A percentile compares a stretch with the other conserved stretches of the same genome.
These are phyloP conservation scores for Eurotiales sp. DNA, from an alignment of 2,329 filamentous ascomycete species.

Conservation along the genomic window DNA sequence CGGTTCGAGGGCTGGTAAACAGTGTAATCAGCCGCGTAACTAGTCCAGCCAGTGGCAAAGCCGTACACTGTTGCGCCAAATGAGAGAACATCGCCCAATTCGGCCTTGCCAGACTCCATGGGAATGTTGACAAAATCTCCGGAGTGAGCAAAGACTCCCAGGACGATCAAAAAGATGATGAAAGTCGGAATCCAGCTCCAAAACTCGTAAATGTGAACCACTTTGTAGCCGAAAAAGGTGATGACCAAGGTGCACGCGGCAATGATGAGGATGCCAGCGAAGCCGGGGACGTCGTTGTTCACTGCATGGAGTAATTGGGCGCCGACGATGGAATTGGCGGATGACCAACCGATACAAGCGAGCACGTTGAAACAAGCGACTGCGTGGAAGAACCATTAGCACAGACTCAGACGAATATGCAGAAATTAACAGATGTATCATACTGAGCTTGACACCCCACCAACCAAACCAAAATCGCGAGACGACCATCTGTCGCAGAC, in stretches of 20 bases:
- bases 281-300: slow-evolving; percentile 65
- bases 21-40: slow-evolving; percentile 73
- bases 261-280: slow-evolving; percentile 70
- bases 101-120: slow-evolving; percentile 56
- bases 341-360: slow-evolving; percentile 70
- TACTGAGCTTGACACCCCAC: slow-evolving; percentile 65
- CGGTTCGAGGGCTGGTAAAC: slow-evolving; percentile 68
- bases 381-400: slow-evolving; percentile 19
- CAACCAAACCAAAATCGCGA: slow-evolving; percentile 74
- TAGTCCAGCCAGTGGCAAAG: slow-evolving; percentile 70
- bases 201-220: slow-evolving; percentile 74
- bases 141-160: slow-evolving; percentile 65
- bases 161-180: slow-evolving; percentile 68
- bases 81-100: slow-evolving; percentile 61
- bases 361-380: slow-evolving; percentile 68
- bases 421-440: slow-evolving; percentile 23
- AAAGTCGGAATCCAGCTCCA: slow-evolving; percentile 70
- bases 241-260: slow-evolving; percentile 64
- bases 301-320: slow-evolving; percentile 73
- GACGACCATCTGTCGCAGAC: slow-evolving; percentile 76
- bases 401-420: not conserved
- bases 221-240: slow-evolving; percentile 70
- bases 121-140: slow-evolving; percentile 62
- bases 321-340: slow-evolving; percentile 75
- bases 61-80: slow-evolving; percentile 65